Base-by-base conservation (phyloP, 2,329 filamentous ascomycete genomes). In the Claviceps capensis region DNA sequence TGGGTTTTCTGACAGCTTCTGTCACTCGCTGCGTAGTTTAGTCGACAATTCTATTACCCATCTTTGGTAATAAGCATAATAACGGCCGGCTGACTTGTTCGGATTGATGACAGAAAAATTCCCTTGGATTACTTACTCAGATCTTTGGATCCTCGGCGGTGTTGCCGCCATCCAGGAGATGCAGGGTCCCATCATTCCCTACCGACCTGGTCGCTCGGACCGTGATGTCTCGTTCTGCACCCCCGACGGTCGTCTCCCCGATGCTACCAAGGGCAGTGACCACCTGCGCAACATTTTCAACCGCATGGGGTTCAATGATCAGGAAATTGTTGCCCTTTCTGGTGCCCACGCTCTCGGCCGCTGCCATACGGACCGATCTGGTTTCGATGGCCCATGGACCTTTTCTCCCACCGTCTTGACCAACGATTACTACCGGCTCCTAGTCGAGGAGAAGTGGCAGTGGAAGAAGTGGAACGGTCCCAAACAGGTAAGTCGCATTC, bases 221-320 rank as follows among this genome's bases (percentile, higher is more conserved):
- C 78, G 78, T 62, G 90, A 96, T 60, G 72, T 86, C 34, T 71
- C 83, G 54, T 87, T 82, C 68, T 96, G 90, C 80, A 95, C 93
- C 30, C 93, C 93, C 49, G 90, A 96, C 64, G 93, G 93, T 59
- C 89, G 91, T 69, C 77, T 81, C 34, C 78, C 90, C 57, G 89
- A 98, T 67, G 91, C 78, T 49, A 69, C 81, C 61, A 81, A 96
- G 77, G 85, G 79, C 55, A 75, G 82, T 56, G 79, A 82, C 65
- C 91, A 97, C 72, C 79, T 97, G 61, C 85, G 93, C 63, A 80
- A 81, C 72, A 91, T 97, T 75, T 98, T 97, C 72, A 81, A 83
- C 69, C 88, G 91, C 67, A 97, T 97, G 91, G 91, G 91, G 60
- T 97, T 96, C 78, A 85, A 93, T 69, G 91, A 98, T 72, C 86